A percentile compares a stretch with the other conserved stretches of the same genome.
Conservation (phyloP, 208 protist genomes). For the Leishmania martiniquensis region DNA sequence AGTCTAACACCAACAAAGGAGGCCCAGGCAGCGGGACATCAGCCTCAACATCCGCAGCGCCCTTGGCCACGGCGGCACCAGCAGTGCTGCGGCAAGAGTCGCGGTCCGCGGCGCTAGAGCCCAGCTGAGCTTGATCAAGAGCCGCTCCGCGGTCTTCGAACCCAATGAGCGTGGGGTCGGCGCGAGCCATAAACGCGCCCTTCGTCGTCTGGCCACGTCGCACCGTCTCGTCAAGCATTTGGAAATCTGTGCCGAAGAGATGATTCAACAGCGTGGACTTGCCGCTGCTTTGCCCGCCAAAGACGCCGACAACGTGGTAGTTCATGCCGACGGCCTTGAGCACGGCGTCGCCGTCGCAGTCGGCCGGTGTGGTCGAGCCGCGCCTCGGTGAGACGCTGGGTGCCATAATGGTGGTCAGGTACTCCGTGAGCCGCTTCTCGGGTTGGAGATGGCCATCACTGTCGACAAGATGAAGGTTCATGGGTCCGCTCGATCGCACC, state of each 20-base stretch:
- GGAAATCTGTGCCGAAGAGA: conserved; percentile 96
- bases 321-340: conserved; percentile 49
- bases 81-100: conserved; percentile 24
- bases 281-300: conserved; percentile 97
- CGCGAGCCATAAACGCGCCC: conserved; percentile 87
- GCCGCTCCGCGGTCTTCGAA: conserved; percentile 15
- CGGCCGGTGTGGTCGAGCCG: neutral
- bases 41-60: neutral
- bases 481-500: conserved; percentile 1
- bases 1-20: conserved; percentile 95
- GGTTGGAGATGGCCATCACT: conserved; percentile 61
- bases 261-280: conserved; percentile 98
- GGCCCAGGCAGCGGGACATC: conserved; percentile 3
- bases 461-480: conserved; percentile 73
- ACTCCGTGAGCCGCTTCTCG: conserved; percentile 54
- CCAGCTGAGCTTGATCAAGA: neutral
- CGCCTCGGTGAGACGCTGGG: neutral
- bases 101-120: conserved; percentile 3
- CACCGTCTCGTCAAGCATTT: conserved; percentile 90
- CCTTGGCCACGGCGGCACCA: conserved; percentile 13
- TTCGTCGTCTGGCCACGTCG: conserved; percentile 95
- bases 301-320: conserved; percentile 93
- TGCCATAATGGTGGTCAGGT: conserved; percentile 33
- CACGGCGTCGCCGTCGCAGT: neutral
- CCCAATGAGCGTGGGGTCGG: conserved; percentile 32